Conservation (phyloP, 1,139 yeast genomes). For the Suhomyces atakaporum region DNA sequence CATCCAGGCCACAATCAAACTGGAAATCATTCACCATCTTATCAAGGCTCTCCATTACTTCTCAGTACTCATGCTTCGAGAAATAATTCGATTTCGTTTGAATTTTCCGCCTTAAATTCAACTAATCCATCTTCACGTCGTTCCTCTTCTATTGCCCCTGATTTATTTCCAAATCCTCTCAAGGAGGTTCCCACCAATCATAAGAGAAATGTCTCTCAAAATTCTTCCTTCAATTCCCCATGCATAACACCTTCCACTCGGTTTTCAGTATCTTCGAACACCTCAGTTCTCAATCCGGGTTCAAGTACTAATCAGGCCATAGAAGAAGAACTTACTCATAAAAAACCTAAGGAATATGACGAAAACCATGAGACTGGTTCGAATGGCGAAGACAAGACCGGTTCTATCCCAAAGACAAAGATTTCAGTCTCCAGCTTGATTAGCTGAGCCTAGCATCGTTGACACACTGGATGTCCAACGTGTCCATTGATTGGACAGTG, state of each 20-base stretch:
- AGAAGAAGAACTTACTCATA: conserved; percentile 13
- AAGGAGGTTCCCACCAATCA: conserved; percentile 16
- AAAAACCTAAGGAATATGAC: conserved; percentile 11
- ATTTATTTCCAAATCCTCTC: conserved; percentile 42
- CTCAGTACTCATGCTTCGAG: conserved; percentile 33
- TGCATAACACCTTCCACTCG: conserved; percentile 30
- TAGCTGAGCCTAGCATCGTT: conserved; percentile 17
- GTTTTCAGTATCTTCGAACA: conserved; percentile 30
- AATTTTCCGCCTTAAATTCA: conserved; percentile 27
- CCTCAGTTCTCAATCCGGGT: conserved; percentile 18
- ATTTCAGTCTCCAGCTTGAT: conserved; percentile 32
- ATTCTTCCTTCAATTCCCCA: conserved; percentile 37
- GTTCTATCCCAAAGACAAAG: conserved; percentile 18
- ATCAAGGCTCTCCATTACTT: conserved; percentile 35
- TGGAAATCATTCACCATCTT: conserved; percentile 32
- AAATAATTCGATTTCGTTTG: conserved; percentile 41
- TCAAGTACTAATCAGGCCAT: conserved; percentile 5
- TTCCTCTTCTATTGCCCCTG: conserved; percentile 41
- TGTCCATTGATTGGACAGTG: conserved; percentile 15
- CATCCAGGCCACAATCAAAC: conserved; percentile 7
- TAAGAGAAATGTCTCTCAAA: conserved; percentile 35
- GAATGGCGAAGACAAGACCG: conserved; percentile 5
- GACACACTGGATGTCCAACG: conserved; percentile 14
- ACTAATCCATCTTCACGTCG: conserved; percentile 37
- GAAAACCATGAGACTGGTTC: conserved; percentile 3